These are phyloP conservation scores for Bipolaris gigantea DNA, from an alignment of 2,329 filamentous ascomycete species.

Conservation along the genomic window DNA sequence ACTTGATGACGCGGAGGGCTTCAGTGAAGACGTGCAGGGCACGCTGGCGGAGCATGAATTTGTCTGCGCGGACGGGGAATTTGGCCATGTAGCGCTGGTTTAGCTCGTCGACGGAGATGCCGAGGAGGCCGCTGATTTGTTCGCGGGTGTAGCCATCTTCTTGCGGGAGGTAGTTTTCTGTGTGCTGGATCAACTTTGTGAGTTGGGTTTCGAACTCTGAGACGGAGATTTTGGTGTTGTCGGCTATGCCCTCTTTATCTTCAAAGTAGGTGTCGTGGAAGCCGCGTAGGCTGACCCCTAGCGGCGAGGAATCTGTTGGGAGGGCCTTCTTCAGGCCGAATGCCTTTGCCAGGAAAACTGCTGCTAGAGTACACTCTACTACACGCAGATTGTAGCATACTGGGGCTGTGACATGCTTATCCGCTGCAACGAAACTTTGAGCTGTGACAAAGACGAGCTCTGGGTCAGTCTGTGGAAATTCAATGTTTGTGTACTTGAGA, in stretches of 20 bases:
- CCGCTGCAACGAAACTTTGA: conserved; percentile 89
- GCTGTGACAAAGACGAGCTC: conserved; percentile 91
- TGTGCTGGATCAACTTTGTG: conserved; percentile 68
- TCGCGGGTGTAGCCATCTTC: conserved; percentile 85
- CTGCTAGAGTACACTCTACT: conserved; percentile 90
- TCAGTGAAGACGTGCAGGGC: conserved; percentile 90
- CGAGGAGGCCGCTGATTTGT: conserved; percentile 75
- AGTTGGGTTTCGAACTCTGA: conserved; percentile 64
- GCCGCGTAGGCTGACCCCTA: conserved; percentile 80
- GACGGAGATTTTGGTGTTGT: conserved; percentile 52
- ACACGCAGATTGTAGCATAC: conserved; percentile 97
- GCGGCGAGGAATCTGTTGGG: conserved; percentile 75
- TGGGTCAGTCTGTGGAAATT: conserved; percentile 77
- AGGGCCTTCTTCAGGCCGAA: conserved; percentile 62
- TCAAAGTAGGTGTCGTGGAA: conserved; percentile 84
- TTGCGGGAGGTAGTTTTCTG: conserved; percentile 70
- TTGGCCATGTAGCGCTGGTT: conserved; percentile 79
- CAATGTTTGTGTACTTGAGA: conserved; percentile 74
- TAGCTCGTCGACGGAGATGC: conserved; percentile 69
- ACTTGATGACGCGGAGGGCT: conserved; percentile 80
- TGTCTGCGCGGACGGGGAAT: conserved; percentile 85
- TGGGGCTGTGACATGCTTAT: conserved; percentile 92
- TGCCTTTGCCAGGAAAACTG: conserved; percentile 64
- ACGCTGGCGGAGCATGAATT: conserved; percentile 84
- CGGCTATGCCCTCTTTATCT: conserved; percentile 51